These are phyloP conservation scores for Fusarium sp. DNA, from an alignment of 2,329 filamentous ascomycete species.

Conservation along the genomic window DNA sequence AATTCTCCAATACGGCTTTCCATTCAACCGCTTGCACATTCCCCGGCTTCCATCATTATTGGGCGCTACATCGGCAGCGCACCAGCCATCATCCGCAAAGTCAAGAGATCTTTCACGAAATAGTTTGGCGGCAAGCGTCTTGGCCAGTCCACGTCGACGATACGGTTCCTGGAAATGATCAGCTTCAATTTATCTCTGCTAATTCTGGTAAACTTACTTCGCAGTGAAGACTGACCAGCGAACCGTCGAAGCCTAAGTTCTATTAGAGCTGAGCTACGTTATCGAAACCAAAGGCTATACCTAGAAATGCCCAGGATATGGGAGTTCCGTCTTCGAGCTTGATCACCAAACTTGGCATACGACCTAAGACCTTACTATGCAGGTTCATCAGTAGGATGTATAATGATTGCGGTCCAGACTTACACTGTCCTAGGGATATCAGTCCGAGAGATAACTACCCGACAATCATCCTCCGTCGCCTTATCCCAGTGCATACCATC, in stretches of 20 bases:
- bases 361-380: slow-evolving; percentile 56
- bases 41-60: slow-evolving; percentile 71
- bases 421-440: slow-evolving; percentile 67
- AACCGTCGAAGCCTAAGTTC: slow-evolving; percentile 66
- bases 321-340: slow-evolving; percentile 60
- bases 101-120: slow-evolving; percentile 62
- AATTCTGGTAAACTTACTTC: slow-evolving; percentile 55
- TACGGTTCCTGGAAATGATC: slow-evolving; percentile 59
- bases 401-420: background rate
- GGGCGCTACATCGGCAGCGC: slow-evolving; percentile 72
- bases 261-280: slow-evolving; percentile 10
- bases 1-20: slow-evolving; percentile 65
- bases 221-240: slow-evolving; percentile 70
- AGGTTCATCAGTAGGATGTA: background rate
- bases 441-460: slow-evolving; percentile 66
- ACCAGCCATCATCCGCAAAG: slow-evolving; percentile 64
- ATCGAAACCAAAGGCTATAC: slow-evolving; percentile 40
- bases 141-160: slow-evolving; percentile 72
- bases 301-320: slow-evolving; percentile 74
- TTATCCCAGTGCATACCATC: slow-evolving; percentile 67
- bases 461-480: slow-evolving; percentile 65
- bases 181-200: rapidly evolving
- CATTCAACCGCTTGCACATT: slow-evolving; percentile 72
- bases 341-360: slow-evolving; percentile 62
- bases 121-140: slow-evolving; percentile 68